These are phyloP conservation scores for Colletotrichum sp. DNA, from an alignment of 2,329 filamentous ascomycete species.

Conservation along the genomic window DNA sequence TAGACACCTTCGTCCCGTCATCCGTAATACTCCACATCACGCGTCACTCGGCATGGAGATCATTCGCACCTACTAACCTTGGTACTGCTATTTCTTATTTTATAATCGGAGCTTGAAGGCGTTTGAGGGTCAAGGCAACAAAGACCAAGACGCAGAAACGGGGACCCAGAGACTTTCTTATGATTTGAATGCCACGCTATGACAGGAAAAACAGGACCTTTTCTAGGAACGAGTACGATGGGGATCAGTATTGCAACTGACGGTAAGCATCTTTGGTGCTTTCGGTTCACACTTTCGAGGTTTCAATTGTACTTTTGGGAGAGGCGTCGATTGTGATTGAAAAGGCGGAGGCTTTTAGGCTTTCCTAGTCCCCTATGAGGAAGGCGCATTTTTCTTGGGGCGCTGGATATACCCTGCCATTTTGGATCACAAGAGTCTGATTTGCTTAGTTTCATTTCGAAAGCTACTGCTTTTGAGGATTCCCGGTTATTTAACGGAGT, in stretches of 20 bases:
- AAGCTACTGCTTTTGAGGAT: background rate
- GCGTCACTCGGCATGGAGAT: background rate
- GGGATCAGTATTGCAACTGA: background rate
- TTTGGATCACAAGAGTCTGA: background rate
- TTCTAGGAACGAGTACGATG: background rate
- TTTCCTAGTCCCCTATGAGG: background rate
- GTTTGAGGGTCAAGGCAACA: background rate
- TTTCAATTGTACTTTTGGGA: background rate
- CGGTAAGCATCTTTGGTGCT: background rate
- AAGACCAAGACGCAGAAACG: background rate
- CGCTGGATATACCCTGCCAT: background rate
- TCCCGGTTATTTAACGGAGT: background rate
- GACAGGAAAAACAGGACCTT: background rate
- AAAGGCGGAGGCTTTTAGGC: background rate
- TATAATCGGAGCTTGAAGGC: background rate
- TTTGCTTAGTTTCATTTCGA: background rate
- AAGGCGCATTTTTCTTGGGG: background rate
- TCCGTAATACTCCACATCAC: background rate
- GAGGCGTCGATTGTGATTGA: background rate
- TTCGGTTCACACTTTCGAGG: background rate
- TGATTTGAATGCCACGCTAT: background rate
- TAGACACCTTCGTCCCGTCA: background rate
- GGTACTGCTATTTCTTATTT: background rate
- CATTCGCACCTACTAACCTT: background rate
- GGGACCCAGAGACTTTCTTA: background rate